Base-by-base conservation (phyloP, 768 basidiomycete species). In the Mrakia frigida region DNA sequence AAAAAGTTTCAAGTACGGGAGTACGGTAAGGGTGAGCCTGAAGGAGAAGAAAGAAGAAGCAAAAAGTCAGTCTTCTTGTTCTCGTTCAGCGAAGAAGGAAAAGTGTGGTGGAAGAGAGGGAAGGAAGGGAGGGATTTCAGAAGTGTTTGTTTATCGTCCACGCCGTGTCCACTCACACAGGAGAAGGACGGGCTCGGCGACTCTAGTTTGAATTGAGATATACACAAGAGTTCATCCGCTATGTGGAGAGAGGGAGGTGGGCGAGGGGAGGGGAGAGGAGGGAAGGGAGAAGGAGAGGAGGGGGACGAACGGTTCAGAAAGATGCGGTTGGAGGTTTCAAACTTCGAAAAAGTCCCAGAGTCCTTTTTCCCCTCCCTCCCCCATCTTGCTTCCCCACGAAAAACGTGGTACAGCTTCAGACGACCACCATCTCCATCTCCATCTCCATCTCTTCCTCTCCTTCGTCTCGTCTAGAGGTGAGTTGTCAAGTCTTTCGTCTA, bases 161-260 rank as follows among this genome's bases (percentile, higher is more conserved):
- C 60, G 73, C 73, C 73, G 37, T 67, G 65, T 67, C 73, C 73
- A 74, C 73, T 65, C 73, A 74, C 73, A 74, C 73, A 74, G 73
- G 73, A 65, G 73, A 74, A 74, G 73, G 73, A 41, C 35, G 14
- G 73, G 73, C 73, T 74, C 63, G 73, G 73, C 41, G 73, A 74
- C 73, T 74, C 73, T 74, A 74, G 73, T 74, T 74, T 74, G 73
- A 74, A 74, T 65, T 63, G 53, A 60, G 59, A 33, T 74, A 52
- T 60, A 74, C 73, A 61, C 53, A 73, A 73, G 73, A 74, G 73
- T 61, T 60, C 60, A 63, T 60, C 56, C 60, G 25, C 6, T 41
- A 11, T n/a, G 11, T 41, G 39, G 56, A 23, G 56, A 21, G 59
- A 39, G 31, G 60, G 41, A 31, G 60, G 37, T 31, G 60, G 4